Base-by-base conservation (phyloP, 805 yeast species). In the Suhomyces pyralidae region DNA sequence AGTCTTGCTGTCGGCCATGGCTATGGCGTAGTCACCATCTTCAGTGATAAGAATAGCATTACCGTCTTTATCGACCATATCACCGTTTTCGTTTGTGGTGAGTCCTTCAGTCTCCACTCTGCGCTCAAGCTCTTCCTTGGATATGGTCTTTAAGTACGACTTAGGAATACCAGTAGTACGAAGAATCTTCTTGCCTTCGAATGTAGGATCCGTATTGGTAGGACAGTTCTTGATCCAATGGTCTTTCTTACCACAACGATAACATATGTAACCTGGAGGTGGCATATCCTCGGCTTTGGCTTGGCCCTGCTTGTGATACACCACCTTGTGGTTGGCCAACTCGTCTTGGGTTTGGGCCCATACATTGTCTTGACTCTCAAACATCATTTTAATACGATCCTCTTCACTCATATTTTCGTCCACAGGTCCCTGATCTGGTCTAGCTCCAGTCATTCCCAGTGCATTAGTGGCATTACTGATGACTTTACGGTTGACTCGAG, bases 191-290 rank as follows among this genome's bases (percentile, higher is more conserved):
- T 89, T 90, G 17, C 96, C 96, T 65, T 93, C 98, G 80, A 91
- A 91, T 61, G 84, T 88, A 2, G 97, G 97, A 69, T 93, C 98
- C 44, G 82, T 84, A 63, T 89, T 87, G 3, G 96, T 90, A 0
- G 99, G 99, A 75, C 99, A 94, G 61, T 91, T 90, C 64, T 88
- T 88, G 54, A 94, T 93, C 91, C 96, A 93, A 68, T 94, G 99
- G 55, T 81, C 81, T 52, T 90, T 94, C 68, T 90, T 89, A 48
- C 98, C 98, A 74, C 99, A 94, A 65, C 97, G 79, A 67, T 94
- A 93, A 68, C 99, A 94, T 66, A 93, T 87, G 63, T 94, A 94
- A 1, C 96, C 96, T 6, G 97, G 93, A 1, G 99, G 99, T 8
- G 97, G 97, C 6, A 82, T 79, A 58, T 86, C 92, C 52, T 90